Conservation (phyloP, 495 filamentous ascomycete species). For the Tetracladium setigerum region DNA sequence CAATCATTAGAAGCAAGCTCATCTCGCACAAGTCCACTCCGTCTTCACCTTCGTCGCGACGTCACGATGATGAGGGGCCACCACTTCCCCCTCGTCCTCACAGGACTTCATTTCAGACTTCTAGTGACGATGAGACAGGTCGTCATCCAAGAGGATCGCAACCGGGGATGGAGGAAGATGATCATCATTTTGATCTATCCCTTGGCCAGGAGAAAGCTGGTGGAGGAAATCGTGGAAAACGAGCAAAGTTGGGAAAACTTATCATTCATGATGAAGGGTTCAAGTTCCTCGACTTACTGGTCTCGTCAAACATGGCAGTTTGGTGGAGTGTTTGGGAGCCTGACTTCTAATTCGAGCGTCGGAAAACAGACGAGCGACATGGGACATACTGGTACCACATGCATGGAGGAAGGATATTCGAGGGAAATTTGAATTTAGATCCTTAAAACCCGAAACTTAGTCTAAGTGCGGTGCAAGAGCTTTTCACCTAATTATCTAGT, state of each 20-base stretch:
- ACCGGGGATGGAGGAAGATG: slow-evolving; percentile 3
- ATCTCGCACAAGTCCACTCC: slow-evolving; percentile 4
- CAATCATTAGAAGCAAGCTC: slow-evolving; percentile 11
- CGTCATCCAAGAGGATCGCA: background rate
- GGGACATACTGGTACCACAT: too few relatives aligned
- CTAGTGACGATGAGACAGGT: slow-evolving; percentile 12
- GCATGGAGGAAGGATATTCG: too few relatives aligned
- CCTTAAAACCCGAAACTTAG: too few relatives aligned
- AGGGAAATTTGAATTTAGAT: too few relatives aligned
- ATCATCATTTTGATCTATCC: slow-evolving; percentile 56
- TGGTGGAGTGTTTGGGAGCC: slow-evolving; percentile 89
- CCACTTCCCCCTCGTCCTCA: slow-evolving; percentile 6
- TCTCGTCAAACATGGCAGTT: slow-evolving; percentile 82
- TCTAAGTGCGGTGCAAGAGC: too few relatives aligned
- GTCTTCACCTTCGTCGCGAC: background rate
- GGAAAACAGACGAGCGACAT: too few relatives aligned
- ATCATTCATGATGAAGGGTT: slow-evolving; percentile 86
- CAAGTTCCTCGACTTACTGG: slow-evolving; percentile 91
- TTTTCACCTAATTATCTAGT: too few relatives aligned
- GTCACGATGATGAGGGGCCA: slow-evolving; percentile 1
- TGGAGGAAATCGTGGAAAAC: slow-evolving; percentile 73
- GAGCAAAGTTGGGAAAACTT: slow-evolving; percentile 88
- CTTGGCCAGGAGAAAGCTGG: slow-evolving; percentile 71
- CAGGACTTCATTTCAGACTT: slow-evolving; percentile 9
- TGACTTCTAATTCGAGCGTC: background rate